These are phyloP conservation scores for Pinus tabuliformis DNA, from an alignment of 75 land plant genomes.

Conservation along the genomic window DNA sequence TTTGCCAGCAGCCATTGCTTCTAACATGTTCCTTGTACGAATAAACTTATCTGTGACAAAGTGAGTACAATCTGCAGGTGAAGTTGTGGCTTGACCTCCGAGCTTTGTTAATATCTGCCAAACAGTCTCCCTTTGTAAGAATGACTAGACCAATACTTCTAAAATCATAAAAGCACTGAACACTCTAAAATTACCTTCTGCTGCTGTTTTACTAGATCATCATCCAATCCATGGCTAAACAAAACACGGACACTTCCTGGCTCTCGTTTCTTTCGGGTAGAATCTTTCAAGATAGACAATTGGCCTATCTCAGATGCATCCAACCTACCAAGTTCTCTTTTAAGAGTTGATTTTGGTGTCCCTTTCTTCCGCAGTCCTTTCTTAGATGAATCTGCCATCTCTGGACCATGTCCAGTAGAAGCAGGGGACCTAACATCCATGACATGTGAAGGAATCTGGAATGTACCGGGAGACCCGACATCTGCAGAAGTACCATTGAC, in stretches of 20 bases:
- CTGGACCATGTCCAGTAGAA: not conserved
- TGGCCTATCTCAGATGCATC: slow-evolving; percentile 3
- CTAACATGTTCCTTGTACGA: slow-evolving; percentile 89
- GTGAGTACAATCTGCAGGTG: slow-evolving; percentile 79
- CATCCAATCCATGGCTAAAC: slow-evolving; percentile 79
- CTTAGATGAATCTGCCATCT: not conserved
- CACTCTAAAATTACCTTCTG: slow-evolving; percentile 54
- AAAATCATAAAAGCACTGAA: slow-evolving; percentile 7
- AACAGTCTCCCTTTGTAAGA: not conserved
- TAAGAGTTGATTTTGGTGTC: slow-evolving; percentile 14
- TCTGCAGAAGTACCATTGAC: slow-evolving; percentile 3
- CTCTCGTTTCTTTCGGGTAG: slow-evolving; percentile 48
- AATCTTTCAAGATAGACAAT: slow-evolving; percentile 21
- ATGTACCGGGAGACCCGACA: not conserved
- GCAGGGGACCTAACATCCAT: not conserved
- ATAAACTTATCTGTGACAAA: slow-evolving; percentile 87
- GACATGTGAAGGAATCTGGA: not conserved
- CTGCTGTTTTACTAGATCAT: slow-evolving; percentile 66
- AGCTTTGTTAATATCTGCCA: slow-evolving; percentile 71
- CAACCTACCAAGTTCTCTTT: slow-evolving; percentile 34
- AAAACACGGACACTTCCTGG: slow-evolving; percentile 50
- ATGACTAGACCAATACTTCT: not conserved
- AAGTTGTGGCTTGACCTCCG: slow-evolving; percentile 45
- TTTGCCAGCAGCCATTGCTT: slow-evolving; percentile 87
- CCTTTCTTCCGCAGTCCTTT: slow-evolving; percentile 5